These are phyloP conservation scores for Phytophthora colocasiae DNA, from an alignment of 352 stramenopile species.

Conservation along the genomic window DNA sequence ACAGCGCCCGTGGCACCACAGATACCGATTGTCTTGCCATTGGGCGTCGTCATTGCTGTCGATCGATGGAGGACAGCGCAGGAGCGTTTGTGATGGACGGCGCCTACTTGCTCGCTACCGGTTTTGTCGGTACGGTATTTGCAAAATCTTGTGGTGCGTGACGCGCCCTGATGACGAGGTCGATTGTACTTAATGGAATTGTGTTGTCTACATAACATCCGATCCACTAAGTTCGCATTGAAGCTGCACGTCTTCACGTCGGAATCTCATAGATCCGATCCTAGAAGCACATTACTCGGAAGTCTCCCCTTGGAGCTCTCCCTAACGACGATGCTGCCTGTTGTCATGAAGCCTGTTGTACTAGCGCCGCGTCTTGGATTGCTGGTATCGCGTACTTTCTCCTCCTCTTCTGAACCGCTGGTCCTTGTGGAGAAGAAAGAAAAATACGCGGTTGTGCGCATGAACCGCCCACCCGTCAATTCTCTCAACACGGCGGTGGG, in stretches of 20 bases:
- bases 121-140: not conserved
- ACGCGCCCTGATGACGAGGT: not conserved
- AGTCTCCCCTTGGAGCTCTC: too few relatives aligned
- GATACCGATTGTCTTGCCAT: constrained; percentile 79
- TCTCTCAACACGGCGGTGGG: constrained; percentile 77
- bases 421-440: constrained; percentile 79
- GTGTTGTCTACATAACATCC: not conserved
- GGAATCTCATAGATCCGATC: constrained; percentile 21
- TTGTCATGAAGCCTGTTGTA: constrained; percentile 12
- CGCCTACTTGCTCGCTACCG: not conserved
- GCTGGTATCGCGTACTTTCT: constrained; percentile 33
- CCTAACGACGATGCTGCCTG: constrained; percentile 24
- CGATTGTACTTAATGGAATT: not conserved
- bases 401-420: constrained; percentile 48
- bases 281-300: too few relatives aligned
- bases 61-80: constrained; percentile 2
- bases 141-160: constrained; percentile 19
- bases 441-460: constrained; percentile 79
- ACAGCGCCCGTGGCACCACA: constrained; percentile 94
- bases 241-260: constrained; percentile 42
- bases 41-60: constrained; percentile 53
- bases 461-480: constrained; percentile 86
- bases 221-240: constrained; percentile 11
- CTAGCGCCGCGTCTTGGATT: constrained; percentile 6
- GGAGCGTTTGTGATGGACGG: constrained; percentile 4